These are phyloP conservation scores for Penicillium sclerotiorum DNA, from an alignment of 2,329 filamentous ascomycete species.

Conservation along the genomic window DNA sequence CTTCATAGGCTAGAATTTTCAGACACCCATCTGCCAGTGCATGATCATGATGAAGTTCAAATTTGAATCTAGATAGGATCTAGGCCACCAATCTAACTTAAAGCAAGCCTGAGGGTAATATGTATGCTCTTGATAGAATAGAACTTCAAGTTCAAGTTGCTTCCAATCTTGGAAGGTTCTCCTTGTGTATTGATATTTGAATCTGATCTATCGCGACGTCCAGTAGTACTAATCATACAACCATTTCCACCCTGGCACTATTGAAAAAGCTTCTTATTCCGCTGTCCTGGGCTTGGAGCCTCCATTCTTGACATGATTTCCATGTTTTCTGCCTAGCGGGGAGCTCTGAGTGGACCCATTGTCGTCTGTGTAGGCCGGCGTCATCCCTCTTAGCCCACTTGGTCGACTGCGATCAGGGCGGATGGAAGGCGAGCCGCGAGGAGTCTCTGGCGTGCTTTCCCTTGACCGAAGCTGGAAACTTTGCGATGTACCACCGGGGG, in stretches of 20 bases:
- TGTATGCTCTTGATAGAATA: no score
- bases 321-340: conserved; percentile 38
- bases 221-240: neutral
- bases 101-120: no score
- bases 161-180: no score
- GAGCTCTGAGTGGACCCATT: conserved; percentile 28
- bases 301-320: conserved; percentile 31
- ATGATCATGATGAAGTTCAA: no score
- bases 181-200: no score
- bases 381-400: conserved; percentile 26
- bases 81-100: no score
- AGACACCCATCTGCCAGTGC: no score
- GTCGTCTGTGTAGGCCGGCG: conserved; percentile 23
- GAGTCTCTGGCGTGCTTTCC: conserved; percentile 37
- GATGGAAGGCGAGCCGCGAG: conserved; percentile 25
- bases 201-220: no score
- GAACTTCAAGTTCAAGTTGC: no score
- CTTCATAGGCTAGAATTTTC: neutral
- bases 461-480: conserved; percentile 35
- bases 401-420: conserved; percentile 21
- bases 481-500: conserved; percentile 28
- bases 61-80: no score
- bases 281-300: conserved; percentile 33
- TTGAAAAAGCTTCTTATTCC: conserved; percentile 1
- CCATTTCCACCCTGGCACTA: no score